Conservation (phyloP, 2,329 filamentous ascomycete genomes). For the Calonectria hawksworthii region DNA sequence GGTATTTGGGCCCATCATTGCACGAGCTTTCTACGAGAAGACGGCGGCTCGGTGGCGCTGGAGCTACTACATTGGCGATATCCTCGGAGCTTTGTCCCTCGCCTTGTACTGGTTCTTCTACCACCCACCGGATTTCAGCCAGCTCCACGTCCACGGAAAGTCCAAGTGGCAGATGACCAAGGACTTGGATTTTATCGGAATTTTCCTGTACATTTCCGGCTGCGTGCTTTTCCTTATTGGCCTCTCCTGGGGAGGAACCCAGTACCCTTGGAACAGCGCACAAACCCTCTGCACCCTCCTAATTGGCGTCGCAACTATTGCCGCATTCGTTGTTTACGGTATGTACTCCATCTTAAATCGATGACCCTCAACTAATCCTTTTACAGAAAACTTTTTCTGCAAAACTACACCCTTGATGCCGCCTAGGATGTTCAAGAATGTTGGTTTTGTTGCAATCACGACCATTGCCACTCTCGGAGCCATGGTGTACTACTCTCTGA, state of each 20-base stretch:
- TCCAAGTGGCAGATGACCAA: slow-evolving; percentile 54
- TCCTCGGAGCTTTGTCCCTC: slow-evolving; percentile 55
- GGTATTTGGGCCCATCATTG: slow-evolving; percentile 61
- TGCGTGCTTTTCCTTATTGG: slow-evolving; percentile 59
- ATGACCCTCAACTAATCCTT: neutral
- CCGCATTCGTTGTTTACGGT: slow-evolving; percentile 54
- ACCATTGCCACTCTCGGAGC: slow-evolving; percentile 55
- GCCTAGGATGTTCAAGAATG: slow-evolving; percentile 56
- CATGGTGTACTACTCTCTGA: slow-evolving; percentile 61
- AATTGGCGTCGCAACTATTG: slow-evolving; percentile 52
- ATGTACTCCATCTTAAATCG: neutral
- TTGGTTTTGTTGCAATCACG: slow-evolving; percentile 56
- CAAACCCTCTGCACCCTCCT: slow-evolving; percentile 54
- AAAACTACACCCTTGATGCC: slow-evolving; percentile 57
- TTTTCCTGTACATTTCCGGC: slow-evolving; percentile 57
- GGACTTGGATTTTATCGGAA: slow-evolving; percentile 61
- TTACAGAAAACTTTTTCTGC: slow-evolving; percentile 52
- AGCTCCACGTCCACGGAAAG: slow-evolving; percentile 55
- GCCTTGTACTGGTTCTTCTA: slow-evolving; percentile 60
- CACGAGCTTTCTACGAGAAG: slow-evolving; percentile 57
- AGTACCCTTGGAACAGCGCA: slow-evolving; percentile 58
- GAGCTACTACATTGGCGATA: slow-evolving; percentile 63
- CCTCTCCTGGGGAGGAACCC: slow-evolving; percentile 57
- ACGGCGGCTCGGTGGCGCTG: slow-evolving; percentile 61
- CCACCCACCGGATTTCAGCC: slow-evolving; percentile 60